phyloP scores from a whole-genome alignment of 148 eudicot species.

The Heliamphora exappendiculata region DNA sequence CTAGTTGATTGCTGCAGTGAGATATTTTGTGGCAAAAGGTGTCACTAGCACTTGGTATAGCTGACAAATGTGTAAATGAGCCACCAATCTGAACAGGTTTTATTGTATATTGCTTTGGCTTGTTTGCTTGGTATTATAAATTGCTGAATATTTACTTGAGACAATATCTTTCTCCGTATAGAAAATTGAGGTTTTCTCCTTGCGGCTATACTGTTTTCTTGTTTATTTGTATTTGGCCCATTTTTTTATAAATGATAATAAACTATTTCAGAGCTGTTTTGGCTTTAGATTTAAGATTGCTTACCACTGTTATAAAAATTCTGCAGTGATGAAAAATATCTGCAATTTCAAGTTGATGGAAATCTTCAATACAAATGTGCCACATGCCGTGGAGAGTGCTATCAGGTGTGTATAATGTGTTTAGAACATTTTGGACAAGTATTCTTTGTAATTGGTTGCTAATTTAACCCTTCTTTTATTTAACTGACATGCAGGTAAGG shows the following conservation, averaged over 20 bases:
- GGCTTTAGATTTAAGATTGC: neutral
- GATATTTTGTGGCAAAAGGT: neutral
- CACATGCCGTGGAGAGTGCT: conserved; percentile 93
- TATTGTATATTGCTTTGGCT: neutral
- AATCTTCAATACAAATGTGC: conserved; percentile 90
- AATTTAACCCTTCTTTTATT: neutral
- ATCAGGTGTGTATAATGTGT: conserved; percentile 45
- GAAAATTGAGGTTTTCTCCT: neutral
- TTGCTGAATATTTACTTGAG: neutral
- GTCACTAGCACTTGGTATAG: neutral
- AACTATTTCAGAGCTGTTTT: neutral
- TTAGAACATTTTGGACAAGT: neutral
- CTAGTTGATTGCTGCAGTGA: neutral
- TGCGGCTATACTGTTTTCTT: neutral
- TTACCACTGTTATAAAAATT: neutral
- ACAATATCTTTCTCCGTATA: neutral
- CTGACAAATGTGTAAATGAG: neutral
- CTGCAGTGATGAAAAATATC: conserved; percentile 81
- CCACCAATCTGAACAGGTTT: neutral
- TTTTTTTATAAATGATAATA: neutral
- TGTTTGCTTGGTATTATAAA: neutral
- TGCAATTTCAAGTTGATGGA: conserved; percentile 84
- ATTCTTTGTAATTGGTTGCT: neutral
- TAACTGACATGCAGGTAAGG: conserved; percentile 42
- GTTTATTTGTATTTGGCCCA: neutral